Percentiles rank a stretch among this genome's conserved stretches.
phyloP scores from a whole-genome alignment of 768 basidiomycete genomes.

The Steccherinum ochraceum region DNA sequence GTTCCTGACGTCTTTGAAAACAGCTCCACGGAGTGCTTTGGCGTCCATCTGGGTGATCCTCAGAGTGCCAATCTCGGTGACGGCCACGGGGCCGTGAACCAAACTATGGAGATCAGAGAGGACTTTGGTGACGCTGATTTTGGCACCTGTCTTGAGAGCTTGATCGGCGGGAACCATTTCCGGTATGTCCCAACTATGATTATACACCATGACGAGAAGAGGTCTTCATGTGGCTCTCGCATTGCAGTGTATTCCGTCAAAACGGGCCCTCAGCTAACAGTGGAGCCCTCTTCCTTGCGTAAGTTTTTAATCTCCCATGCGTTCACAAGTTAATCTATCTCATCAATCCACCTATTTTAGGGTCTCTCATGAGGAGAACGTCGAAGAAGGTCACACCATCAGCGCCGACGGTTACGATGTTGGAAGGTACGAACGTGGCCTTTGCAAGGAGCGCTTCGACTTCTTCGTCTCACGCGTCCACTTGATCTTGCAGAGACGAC shows the following conservation, averaged over 20 bases:
- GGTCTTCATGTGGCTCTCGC: background rate
- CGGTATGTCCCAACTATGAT: conserved; percentile 60
- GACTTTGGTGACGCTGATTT: conserved; percentile 26
- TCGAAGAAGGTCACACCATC: conserved; percentile 32
- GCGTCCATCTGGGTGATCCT: conserved; percentile 26
- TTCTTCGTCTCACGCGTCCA: too few relatives aligned
- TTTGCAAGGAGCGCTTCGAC: too few relatives aligned
- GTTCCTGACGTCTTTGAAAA: background rate
- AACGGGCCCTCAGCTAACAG: conserved; percentile 45
- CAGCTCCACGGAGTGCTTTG: conserved; percentile 30
- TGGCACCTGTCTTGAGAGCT: conserved; percentile 39
- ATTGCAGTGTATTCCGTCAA: conserved; percentile 44
- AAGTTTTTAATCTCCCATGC: conserved; percentile 15
- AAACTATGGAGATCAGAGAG: conserved; percentile 36
- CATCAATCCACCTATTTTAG: conserved; percentile 18
- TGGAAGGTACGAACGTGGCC: conserved; percentile 31
- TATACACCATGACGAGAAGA: conserved; percentile 27
- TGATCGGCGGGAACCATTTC: conserved; percentile 42
- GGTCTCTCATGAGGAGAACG: conserved; percentile 41
- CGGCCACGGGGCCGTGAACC: conserved; percentile 35
- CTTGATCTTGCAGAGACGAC: conserved; percentile 31
- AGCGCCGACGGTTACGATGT: conserved; percentile 43
- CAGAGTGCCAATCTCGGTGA: conserved; percentile 42
- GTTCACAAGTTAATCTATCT: background rate
- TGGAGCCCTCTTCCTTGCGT: conserved; percentile 53